Conservation (phyloP, 345 rosid genomes). For the Toxicodendron radicans region DNA sequence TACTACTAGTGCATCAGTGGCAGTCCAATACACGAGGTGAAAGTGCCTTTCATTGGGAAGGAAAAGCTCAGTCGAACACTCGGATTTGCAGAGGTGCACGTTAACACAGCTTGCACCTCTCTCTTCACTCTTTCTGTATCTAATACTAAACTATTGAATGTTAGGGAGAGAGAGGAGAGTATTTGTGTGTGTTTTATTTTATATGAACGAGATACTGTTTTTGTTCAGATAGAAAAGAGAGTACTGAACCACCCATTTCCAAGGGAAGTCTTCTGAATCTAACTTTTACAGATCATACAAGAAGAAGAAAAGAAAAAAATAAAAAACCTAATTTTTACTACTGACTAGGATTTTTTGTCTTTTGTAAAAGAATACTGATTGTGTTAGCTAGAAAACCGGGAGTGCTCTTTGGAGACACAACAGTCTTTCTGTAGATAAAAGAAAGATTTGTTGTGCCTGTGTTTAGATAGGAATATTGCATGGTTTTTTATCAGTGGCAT, state of each 20-base stretch:
- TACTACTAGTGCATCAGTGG: slow-evolving; percentile 18
- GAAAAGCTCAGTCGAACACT: slow-evolving; percentile 17
- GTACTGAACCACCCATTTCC: slow-evolving; percentile 5
- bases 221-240: not conserved
- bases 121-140: not conserved
- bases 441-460: not conserved
- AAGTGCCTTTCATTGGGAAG: slow-evolving; percentile 23
- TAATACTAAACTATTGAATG: no score
- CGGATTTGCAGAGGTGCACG: slow-evolving; percentile 20
- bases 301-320: not conserved
- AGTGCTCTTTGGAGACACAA: slow-evolving; percentile 20
- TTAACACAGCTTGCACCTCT: slow-evolving; percentile 1
- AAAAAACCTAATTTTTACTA: not conserved
- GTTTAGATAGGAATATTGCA: not conserved
- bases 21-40: slow-evolving; percentile 17
- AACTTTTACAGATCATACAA: slow-evolving; percentile 2
- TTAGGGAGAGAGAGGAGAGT: not conserved
- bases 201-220: not conserved
- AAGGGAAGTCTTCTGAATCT: slow-evolving; percentile 6
- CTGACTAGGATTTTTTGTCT: slow-evolving; percentile 30
- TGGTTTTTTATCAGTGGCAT: no score
- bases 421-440: not conserved
- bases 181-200: not conserved
- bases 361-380: slow-evolving; percentile 20
- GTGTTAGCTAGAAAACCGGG: slow-evolving; percentile 36